A percentile compares a stretch with the other conserved stretches of the same genome.
phyloP scores from a whole-genome alignment of 441 rosid genomes.

The Populus hybrid region DNA sequence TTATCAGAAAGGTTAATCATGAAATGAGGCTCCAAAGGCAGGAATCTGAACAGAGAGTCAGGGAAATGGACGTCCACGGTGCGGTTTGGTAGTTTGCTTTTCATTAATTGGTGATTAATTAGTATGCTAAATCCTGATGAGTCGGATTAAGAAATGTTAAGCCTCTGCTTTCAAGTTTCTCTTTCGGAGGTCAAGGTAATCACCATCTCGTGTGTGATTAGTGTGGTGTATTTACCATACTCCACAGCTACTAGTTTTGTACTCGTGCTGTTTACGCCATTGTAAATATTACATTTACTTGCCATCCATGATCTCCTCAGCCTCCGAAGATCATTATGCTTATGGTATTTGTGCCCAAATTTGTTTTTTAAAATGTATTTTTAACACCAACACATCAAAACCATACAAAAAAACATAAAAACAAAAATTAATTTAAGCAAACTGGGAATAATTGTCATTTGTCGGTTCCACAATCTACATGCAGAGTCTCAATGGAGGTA shows the following conservation, averaged over 20 bases:
- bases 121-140: neutral
- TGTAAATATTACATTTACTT: neutral
- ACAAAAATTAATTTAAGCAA: too few relatives aligned
- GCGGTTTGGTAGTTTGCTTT: neutral
- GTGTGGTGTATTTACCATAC: too few relatives aligned
- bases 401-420: too few relatives aligned
- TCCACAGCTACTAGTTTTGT: neutral
- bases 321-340: too few relatives aligned
- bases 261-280: neutral
- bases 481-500: too few relatives aligned
- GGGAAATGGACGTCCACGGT: constrained; percentile 32
- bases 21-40: constrained; percentile 71
- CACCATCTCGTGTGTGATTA: neutral
- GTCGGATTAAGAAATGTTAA: neutral
- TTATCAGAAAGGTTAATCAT: constrained; percentile 58
- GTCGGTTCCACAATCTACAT: too few relatives aligned
- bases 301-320: neutral
- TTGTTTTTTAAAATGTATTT: too few relatives aligned
- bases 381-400: too few relatives aligned
- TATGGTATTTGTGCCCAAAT: too few relatives aligned
- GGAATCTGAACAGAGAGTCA: constrained; percentile 48
- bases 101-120: neutral
- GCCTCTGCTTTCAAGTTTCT: neutral
- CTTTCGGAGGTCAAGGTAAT: neutral
- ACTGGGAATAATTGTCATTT: too few relatives aligned